A percentile compares a stretch with the other conserved stretches of the same genome.
Evolutionary conservation across 768 basidiomycete species (phyloP).

Genomic region (Mycena filopes): DNA sequence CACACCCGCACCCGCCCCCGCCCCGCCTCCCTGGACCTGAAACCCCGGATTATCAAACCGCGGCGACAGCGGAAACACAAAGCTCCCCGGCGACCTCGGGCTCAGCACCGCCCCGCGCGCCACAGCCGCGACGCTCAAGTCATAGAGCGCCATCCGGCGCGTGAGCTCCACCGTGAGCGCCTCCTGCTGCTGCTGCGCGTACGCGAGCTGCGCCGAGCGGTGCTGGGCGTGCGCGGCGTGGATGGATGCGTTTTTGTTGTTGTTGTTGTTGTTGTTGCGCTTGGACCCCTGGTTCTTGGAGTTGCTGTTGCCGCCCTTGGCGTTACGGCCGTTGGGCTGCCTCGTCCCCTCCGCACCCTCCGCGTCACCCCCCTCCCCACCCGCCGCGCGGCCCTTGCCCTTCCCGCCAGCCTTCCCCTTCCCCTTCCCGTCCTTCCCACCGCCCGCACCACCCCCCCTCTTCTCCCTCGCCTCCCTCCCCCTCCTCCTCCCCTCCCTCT

Average conservation of each 20-base stretch:
- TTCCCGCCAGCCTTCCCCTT: constrained; percentile 10
- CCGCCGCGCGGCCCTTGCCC: constrained; percentile 8
- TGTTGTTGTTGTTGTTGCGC: not conserved
- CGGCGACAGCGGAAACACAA: not conserved
- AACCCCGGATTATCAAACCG: not conserved
- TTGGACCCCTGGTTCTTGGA: not conserved
- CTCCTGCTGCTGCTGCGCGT: not conserved
- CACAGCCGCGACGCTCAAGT: not conserved
- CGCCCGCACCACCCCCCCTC: not conserved
- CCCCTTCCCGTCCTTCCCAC: not conserved
- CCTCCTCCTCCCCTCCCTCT: constrained; percentile 17
- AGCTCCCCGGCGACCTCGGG: not conserved
- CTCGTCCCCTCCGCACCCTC: not conserved
- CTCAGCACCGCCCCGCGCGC: not conserved
- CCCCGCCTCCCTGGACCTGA: not conserved
- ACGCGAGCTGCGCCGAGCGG: not conserved
- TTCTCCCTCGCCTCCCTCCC: constrained; percentile 18
- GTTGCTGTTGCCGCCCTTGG: not conserved
- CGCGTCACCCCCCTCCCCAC: constrained; percentile 5
- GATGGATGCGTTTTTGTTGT: not conserved
- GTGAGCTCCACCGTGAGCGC: not conserved
- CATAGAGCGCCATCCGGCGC: constrained; percentile 9
- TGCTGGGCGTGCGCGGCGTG: not conserved
- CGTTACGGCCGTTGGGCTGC: not conserved
- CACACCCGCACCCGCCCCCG: not conserved